Percentiles rank a stretch among this genome's conserved stretches.
Evolutionary conservation across 495 filamentous ascomycete genomes (phyloP).

Genomic region (Geopyxis carbonaria): DNA sequence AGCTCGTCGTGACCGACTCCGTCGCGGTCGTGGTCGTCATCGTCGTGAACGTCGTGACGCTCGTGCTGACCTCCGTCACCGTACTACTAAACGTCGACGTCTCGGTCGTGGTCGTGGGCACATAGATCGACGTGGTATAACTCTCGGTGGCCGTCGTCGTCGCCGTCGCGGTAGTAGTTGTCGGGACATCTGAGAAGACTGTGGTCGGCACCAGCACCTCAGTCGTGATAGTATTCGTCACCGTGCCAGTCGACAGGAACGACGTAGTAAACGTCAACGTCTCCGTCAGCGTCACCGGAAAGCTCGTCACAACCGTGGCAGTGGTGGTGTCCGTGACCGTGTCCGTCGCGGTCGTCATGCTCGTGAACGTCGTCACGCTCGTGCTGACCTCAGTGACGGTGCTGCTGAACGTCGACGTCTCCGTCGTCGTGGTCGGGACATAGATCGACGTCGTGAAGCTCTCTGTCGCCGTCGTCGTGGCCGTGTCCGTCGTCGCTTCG

Average conservation of each 20-base stretch:
- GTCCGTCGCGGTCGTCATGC: conserved; percentile 3
- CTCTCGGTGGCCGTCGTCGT: conserved; percentile 8
- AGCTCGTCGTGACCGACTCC: conserved; percentile 6
- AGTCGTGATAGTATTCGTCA: conserved; percentile 6
- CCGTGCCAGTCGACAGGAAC: conserved; percentile 4
- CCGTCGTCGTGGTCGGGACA: no score
- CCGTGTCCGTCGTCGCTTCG: no score
- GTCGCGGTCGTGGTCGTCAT: conserved; percentile 8
- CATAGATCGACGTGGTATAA: conserved; percentile 11
- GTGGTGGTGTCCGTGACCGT: conserved; percentile 12
- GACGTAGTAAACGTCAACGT: no score
- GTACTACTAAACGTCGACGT: background rate
- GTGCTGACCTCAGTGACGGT: conserved; percentile 13
- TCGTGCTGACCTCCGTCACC: conserved; percentile 8
- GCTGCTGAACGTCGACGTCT: no score
- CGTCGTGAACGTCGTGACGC: conserved; percentile 6
- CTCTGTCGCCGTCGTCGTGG: conserved; percentile 7
- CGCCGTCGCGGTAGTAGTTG: background rate
- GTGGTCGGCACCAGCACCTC: conserved; percentile 2
- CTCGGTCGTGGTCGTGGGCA: no score
- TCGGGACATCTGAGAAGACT: background rate
- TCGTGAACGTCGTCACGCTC: conserved; percentile 6
- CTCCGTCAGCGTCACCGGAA: no score
- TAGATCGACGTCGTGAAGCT: conserved; percentile 12
- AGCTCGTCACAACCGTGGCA: conserved; percentile 8